Evolutionary conservation across 2,329 filamentous ascomycete genomes (phyloP), one percentile per base, ranked within the genome.

Genomic region (Podosphaera leucotricha): DNA sequence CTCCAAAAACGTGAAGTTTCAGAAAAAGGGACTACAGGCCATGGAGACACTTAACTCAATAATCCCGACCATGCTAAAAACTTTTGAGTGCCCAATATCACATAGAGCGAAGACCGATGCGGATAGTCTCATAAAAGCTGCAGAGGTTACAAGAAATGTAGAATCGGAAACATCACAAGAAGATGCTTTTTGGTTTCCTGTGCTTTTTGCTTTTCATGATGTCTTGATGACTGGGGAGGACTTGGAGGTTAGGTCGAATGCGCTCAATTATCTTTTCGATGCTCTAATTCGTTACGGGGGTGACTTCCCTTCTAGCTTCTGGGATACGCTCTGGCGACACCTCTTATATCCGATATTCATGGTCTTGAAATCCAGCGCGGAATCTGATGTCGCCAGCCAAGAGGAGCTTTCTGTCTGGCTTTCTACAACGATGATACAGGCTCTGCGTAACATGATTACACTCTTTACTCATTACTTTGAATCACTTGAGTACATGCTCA

Each of bases 161-260:
- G 75, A 75, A 45, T 80, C 68, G 46, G 77, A 80, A 44, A 92
- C 92, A 39, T 92, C 86, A 3, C 76, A 90, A 50, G 92, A 98
- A 59, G 90, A 95, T 59, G 86, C 92, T 33, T 98, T 86, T 61
- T 99, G 90, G 90, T 98, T 98, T 61, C 90, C 90, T 0, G 82
- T 98, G 5, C 67, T 99, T 24, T 95, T 98, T 57, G 87, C 92
- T 2, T 98, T 98, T 66, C 90, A 99, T 58, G 90, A 98, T 59
- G 86, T 98, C 19, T 66, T 99, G 41, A 99, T 99, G 90, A 98
- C 90, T 1, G 90, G 92, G 2, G 92, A 98, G 61, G 90, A 99
- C 58, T 70, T 99, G 16, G 90, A 99, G 62, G 90, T 95, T 36
- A 79, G 90, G 46, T 94, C 74, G 1, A 77, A 74, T 61, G 90